phyloP scores from a whole-genome alignment of 2,329 filamentous ascomycete genomes.

The Ilyonectria robusta region DNA sequence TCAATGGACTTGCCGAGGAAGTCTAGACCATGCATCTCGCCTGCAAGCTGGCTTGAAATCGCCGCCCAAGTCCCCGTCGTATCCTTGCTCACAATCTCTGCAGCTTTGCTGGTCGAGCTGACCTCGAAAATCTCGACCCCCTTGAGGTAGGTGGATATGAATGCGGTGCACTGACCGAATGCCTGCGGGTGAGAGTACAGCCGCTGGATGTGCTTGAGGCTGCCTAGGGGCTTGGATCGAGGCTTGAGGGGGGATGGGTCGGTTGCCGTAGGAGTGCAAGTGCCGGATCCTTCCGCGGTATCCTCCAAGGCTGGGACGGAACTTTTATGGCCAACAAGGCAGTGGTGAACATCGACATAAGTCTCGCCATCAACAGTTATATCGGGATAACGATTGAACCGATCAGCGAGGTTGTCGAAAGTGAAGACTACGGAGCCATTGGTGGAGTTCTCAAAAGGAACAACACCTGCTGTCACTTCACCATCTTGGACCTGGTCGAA shows the following conservation, averaged over 20 bases:
- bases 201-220: conserved; percentile 75
- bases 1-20: conserved; percentile 80
- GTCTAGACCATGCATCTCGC: conserved; percentile 75
- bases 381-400: conserved; percentile 73
- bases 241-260: conserved; percentile 62
- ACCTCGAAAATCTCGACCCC: conserved; percentile 86
- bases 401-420: conserved; percentile 88
- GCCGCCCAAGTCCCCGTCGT: conserved; percentile 76
- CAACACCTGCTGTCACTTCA: conserved; percentile 79
- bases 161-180: conserved; percentile 89
- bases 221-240: conserved; percentile 62
- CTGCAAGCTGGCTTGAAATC: conserved; percentile 83
- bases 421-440: conserved; percentile 94
- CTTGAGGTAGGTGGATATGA: conserved; percentile 79
- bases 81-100: conserved; percentile 79
- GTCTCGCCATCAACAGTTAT: conserved; percentile 86
- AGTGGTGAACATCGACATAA: conserved; percentile 92
- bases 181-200: conserved; percentile 96
- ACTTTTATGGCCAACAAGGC: conserved; percentile 74
- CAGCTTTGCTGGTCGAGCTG: conserved; percentile 87
- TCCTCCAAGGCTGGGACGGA: conserved; percentile 48
- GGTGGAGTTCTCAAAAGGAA: conserved; percentile 96
- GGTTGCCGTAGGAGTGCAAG: conserved; percentile 64
- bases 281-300: conserved; percentile 55
- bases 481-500: conserved; percentile 83